A percentile compares a stretch with the other conserved stretches of the same genome.
These are phyloP conservation scores for Ganoderma sinense DNA, from an alignment of 1,284 basidiomycete genomes.

Conservation along the genomic window DNA sequence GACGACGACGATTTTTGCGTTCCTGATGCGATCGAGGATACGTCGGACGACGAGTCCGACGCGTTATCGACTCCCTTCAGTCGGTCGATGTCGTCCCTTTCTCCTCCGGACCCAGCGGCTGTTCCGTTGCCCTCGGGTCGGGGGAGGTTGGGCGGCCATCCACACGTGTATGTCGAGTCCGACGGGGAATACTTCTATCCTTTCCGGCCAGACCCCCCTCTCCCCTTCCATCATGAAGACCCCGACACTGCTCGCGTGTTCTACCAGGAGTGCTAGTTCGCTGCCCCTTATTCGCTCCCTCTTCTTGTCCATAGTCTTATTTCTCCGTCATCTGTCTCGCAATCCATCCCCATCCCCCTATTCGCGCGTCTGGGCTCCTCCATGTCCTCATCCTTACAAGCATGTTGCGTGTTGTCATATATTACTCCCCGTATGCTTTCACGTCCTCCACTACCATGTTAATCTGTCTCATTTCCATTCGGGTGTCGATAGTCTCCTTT, in stretches of 20 bases:
- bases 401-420: slow-evolving; percentile 27
- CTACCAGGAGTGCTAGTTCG: slow-evolving; percentile 68
- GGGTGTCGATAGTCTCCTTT: slow-evolving; percentile 26
- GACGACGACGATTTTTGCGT: slow-evolving; percentile 74
- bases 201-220: slow-evolving; percentile 67
- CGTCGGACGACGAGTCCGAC: slow-evolving; percentile 84
- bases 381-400: slow-evolving; percentile 6
- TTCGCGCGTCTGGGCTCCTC: background rate
- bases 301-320: slow-evolving; percentile 15
- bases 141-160: slow-evolving; percentile 52
- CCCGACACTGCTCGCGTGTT: slow-evolving; percentile 52
- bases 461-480: slow-evolving; percentile 21
- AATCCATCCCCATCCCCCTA: slow-evolving; percentile 9
- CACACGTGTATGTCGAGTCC: slow-evolving; percentile 67
- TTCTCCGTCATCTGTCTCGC: background rate
- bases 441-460: slow-evolving; percentile 24
- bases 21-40: slow-evolving; percentile 83
- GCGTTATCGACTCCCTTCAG: slow-evolving; percentile 61
- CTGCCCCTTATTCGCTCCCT: slow-evolving; percentile 23
- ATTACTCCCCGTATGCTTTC: slow-evolving; percentile 32
- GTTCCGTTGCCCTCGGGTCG: slow-evolving; percentile 58
- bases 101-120: slow-evolving; percentile 51
- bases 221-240: slow-evolving; percentile 64
- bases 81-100: slow-evolving; percentile 48
- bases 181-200: slow-evolving; percentile 66